Evolutionary conservation across 1,284 basidiomycete species (phyloP), one percentile per base, ranked within the genome.

Genomic region (Trametes sp.): DNA sequence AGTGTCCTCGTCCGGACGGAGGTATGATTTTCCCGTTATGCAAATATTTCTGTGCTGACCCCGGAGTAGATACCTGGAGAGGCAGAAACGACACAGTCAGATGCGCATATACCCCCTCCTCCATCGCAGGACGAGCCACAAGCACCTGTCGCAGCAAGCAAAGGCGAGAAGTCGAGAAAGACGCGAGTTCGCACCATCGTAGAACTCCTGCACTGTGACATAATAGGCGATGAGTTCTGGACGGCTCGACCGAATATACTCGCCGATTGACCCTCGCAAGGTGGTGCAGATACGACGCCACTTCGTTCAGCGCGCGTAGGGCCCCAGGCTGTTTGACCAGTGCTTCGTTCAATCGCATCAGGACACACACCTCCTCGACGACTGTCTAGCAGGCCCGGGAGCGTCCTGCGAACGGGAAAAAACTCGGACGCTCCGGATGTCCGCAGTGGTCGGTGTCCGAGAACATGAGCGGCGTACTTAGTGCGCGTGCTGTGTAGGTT

Each of bases 191-290:
- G 68, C 64, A 80, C 78, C 63, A 82, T 77, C 59, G 77, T 88
- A 54, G 80, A 85, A 2, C 77, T 89, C 2, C 73, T 89, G 13
- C 93, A 97, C 70, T 92, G 90, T 74, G 94, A 97, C 76, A 84
- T 97, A 59, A 95, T 96, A 67, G 82, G 84, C 57, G 88, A 94
- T 59, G 83, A 81, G 1, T 96, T 96, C 77, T 98, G 95, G 95
- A 72, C 80, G 8, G 73, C 76, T 36, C 76, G 85, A 49, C 80
- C 83, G 13, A 73, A 80, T 61, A 71, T 90, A 38, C 76, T 88
- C 55, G 65, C 62, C 21, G 64, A 72, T 38, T 72, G 60, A 68
- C 50, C 26, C 45, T 57, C 35, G 2, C 48, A 26, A 11, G 31
- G 23, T 45, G 14, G 21, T 41, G 33, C 13, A 9, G 23, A 50